phyloP scores from a whole-genome alignment of 768 basidiomycete genomes.

The Erythrobasidium yunnanense region DNA sequence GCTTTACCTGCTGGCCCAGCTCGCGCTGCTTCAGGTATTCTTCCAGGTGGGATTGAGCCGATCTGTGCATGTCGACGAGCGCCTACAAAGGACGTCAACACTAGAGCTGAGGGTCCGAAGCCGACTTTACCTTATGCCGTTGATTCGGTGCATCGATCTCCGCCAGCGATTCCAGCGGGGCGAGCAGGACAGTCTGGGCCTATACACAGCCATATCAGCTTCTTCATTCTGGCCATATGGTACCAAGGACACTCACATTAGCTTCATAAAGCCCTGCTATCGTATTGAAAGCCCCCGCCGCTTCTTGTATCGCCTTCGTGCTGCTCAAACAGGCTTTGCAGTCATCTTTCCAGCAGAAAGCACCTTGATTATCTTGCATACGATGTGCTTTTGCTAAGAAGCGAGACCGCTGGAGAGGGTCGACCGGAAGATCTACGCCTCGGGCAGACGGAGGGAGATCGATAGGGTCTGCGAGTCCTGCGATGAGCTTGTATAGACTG shows the following conservation, averaged over 20 bases:
- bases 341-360: constrained; percentile 75
- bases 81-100: not conserved
- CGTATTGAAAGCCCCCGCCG: constrained; percentile 59
- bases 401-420: too few relatives aligned
- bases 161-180: constrained; percentile 65
- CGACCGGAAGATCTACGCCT: too few relatives aligned
- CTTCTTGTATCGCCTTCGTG: constrained; percentile 66
- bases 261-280: constrained; percentile 70
- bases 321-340: constrained; percentile 59
- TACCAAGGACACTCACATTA: constrained; percentile 57
- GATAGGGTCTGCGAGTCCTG: constrained; percentile 4
- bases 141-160: constrained; percentile 60
- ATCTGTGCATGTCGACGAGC: not conserved
- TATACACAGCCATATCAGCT: too few relatives aligned
- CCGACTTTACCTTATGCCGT: constrained; percentile 64
- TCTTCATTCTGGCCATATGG: too few relatives aligned
- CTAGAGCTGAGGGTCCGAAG: too few relatives aligned
- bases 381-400: constrained; percentile 1
- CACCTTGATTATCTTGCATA: constrained; percentile 58
- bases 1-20: not conserved
- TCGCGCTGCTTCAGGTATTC: not conserved
- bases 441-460: not conserved
- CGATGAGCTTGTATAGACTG: not conserved
- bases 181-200: constrained; percentile 63
- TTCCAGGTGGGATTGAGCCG: not conserved